Evolutionary conservation across 306 rosid species (phyloP).

Genomic region (Inga leiocalycina): DNA sequence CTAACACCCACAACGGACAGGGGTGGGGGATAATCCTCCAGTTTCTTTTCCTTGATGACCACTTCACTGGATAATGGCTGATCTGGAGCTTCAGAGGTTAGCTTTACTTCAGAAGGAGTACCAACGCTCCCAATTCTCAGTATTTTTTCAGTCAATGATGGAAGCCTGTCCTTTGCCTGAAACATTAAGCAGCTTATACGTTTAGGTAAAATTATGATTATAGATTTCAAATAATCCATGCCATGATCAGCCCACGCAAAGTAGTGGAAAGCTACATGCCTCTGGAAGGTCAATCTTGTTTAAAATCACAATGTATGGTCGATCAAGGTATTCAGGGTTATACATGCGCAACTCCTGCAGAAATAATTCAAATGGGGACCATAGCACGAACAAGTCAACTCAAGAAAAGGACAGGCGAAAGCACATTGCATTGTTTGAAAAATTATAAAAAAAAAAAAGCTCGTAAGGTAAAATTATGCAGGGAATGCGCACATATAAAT

Average conservation of each 20-base stretch:
- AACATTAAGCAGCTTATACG: conserved; percentile 15
- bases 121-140: conserved; percentile 63
- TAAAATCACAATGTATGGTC: conserved; percentile 87
- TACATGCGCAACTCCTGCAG: conserved; percentile 96
- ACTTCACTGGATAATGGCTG: conserved; percentile 41
- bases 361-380: conserved; percentile 34
- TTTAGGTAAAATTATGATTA: neutral
- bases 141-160: conserved; percentile 64
- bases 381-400: conserved; percentile 6
- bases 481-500: neutral
- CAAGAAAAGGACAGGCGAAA: neutral
- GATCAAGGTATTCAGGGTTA: conserved; percentile 90
- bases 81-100: conserved; percentile 37
- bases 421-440: conserved; percentile 5
- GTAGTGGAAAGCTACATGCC: conserved; percentile 46
- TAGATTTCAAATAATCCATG: conserved; percentile 17
- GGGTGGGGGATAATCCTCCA: conserved; percentile 85
- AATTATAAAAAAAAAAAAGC: neutral
- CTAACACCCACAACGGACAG: conserved; percentile 86
- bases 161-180: conserved; percentile 75
- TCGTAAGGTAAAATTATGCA: neutral
- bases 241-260: neutral
- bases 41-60: conserved; percentile 54
- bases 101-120: conserved; percentile 40
- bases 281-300: conserved; percentile 93